Evolutionary conservation across 108 stramenopile species (phyloP).

Genomic region (Schizochytrium sp.): DNA sequence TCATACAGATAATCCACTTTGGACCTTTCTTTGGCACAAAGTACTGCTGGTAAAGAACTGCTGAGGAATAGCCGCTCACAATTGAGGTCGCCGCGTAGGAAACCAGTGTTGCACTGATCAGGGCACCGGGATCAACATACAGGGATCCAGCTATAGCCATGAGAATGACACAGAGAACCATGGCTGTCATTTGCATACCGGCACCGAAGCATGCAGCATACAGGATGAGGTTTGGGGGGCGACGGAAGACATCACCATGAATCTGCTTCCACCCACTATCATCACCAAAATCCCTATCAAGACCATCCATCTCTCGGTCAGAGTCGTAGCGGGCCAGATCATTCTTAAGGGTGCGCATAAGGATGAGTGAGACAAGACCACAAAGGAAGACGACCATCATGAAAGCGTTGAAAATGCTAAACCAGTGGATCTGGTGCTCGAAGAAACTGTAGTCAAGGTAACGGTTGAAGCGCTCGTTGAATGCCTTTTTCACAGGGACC

Average conservation of each 20-base stretch:
- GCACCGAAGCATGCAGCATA: slow-evolving; percentile 92
- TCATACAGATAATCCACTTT: slow-evolving; percentile 77
- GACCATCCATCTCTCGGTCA: slow-evolving; percentile 5
- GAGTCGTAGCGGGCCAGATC: slow-evolving; percentile 85
- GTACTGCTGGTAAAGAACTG: slow-evolving; percentile 91
- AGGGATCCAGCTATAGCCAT: slow-evolving; percentile 92
- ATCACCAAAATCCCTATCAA: slow-evolving; percentile 72
- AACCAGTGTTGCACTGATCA: slow-evolving; percentile 86
- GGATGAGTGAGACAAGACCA: slow-evolving; percentile 74
- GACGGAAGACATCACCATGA: slow-evolving; percentile 98
- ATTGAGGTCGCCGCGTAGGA: slow-evolving; percentile 89
- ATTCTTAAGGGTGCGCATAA: slow-evolving; percentile 73
- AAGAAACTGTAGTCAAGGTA: slow-evolving; percentile 96
- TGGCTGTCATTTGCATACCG: slow-evolving; percentile 92
- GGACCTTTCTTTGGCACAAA: slow-evolving; percentile 67
- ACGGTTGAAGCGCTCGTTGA: slow-evolving; percentile 89
- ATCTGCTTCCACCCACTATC: slow-evolving; percentile 98
- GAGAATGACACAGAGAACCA: slow-evolving; percentile 90
- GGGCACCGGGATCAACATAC: slow-evolving; percentile 94
- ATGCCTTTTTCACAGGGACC: slow-evolving; percentile 78
- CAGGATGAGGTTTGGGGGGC: slow-evolving; percentile 83
- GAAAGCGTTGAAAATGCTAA: slow-evolving; percentile 76
- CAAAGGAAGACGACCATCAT: slow-evolving; percentile 79
- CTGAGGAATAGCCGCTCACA: slow-evolving; percentile 89
- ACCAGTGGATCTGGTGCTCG: slow-evolving; percentile 93